phyloP scores from a whole-genome alignment of 202 grass and related monocot genomes.

The Carex arenaria region DNA sequence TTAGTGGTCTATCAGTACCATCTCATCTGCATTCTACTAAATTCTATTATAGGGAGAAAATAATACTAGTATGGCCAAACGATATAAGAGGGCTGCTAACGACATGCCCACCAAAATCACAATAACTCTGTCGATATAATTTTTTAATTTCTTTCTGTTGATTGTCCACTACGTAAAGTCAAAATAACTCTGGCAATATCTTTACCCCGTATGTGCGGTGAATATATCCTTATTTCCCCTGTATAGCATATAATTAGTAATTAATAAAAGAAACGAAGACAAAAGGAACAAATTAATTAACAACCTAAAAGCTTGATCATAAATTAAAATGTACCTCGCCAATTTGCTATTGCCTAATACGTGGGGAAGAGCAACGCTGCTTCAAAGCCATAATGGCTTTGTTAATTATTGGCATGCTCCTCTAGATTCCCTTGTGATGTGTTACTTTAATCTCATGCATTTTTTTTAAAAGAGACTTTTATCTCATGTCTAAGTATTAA shows the following conservation, averaged over 20 bases:
- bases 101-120: not conserved
- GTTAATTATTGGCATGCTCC: constrained; percentile 11
- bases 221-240: no score
- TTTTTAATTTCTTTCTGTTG: no score
- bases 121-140: no score
- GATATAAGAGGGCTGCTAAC: not conserved
- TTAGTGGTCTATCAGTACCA: not conserved
- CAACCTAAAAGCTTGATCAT: not conserved
- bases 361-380: not conserved
- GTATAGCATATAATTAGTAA: not conserved
- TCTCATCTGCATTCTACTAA: not conserved
- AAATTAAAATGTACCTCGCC: not conserved
- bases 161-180: no score
- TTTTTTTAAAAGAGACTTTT: not conserved
- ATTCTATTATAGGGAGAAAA: not conserved
- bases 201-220: no score
- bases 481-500: not conserved
- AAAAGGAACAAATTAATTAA: constrained; percentile 4
- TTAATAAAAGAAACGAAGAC: not conserved
- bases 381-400: not conserved
- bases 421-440: not conserved
- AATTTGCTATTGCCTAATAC: constrained; percentile 8
- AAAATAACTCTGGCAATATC: no score
- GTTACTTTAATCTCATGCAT: constrained; percentile 4
- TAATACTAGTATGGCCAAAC: no score